Evolutionary conservation across 148 eudicot genomes (phyloP).

Genomic region (Arctostaphylos glauca): DNA sequence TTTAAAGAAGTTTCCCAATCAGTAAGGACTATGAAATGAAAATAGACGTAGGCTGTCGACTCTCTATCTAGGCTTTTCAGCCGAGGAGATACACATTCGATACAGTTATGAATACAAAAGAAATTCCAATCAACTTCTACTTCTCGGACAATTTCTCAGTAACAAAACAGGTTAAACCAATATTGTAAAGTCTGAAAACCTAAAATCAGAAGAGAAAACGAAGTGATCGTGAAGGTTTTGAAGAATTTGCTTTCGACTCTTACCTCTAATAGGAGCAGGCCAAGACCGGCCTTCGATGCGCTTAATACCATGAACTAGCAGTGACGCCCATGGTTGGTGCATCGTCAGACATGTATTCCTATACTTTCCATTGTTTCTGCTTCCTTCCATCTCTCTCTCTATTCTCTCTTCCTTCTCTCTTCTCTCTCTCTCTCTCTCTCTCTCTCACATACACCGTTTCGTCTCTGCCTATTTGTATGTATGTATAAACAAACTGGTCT

Average conservation of each 20-base stretch:
- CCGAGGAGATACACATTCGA: too few relatives aligned
- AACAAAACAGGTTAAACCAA: neutral
- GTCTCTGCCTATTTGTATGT: too few relatives aligned
- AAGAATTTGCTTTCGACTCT: too few relatives aligned
- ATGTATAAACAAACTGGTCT: too few relatives aligned
- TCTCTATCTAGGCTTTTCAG: too few relatives aligned
- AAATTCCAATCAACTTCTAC: neutral
- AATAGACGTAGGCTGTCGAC: too few relatives aligned
- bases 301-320: slow-evolving; percentile 80
- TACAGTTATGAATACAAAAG: neutral
- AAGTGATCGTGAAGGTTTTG: neutral
- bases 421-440: too few relatives aligned
- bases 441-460: too few relatives aligned
- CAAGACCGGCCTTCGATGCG: slow-evolving; percentile 97
- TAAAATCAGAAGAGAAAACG: neutral
- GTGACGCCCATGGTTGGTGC: slow-evolving; percentile 99
- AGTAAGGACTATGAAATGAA: neutral
- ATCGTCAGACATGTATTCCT: slow-evolving; percentile 80
- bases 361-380: slow-evolving; percentile 43
- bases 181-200: neutral
- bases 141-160: neutral
- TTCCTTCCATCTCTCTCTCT: slow-evolving; percentile 27
- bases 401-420: neutral
- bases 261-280: slow-evolving; percentile 91
- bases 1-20: neutral